A percentile compares a stretch with the other conserved stretches of the same genome.
These are phyloP conservation scores for Chaetomium olivaceum DNA, from an alignment of 2,329 filamentous ascomycete species.

Conservation along the genomic window DNA sequence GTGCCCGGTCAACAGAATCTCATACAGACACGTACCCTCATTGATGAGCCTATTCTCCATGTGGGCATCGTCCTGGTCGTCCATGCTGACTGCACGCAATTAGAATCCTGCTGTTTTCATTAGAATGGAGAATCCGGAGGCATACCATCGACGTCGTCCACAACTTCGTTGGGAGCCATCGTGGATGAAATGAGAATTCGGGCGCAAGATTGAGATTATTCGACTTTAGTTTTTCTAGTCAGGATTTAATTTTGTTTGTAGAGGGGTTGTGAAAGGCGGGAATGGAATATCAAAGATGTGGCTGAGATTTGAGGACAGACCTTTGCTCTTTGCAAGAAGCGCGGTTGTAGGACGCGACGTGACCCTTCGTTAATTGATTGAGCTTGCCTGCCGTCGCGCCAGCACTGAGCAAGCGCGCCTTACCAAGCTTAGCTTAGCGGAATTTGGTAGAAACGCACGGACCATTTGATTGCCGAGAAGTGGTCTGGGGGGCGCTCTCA, in stretches of 20 bases:
- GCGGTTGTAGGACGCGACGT: slow-evolving; percentile 20
- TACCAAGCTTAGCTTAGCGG: not conserved
- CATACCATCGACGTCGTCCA: slow-evolving; percentile 53
- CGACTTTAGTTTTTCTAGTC: not conserved
- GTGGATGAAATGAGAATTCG: slow-evolving; percentile 6
- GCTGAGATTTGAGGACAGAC: not conserved
- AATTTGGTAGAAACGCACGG: not conserved
- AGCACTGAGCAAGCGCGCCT: not conserved
- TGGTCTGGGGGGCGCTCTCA: too few species aligned
- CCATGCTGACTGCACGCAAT: slow-evolving; percentile 47
- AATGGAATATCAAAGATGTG: not conserved
- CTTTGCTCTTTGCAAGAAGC: not conserved
- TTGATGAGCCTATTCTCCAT: slow-evolving; percentile 87
- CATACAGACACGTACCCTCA: slow-evolving; percentile 61
- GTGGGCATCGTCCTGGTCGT: slow-evolving; percentile 70
- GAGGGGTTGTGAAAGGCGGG: not conserved
- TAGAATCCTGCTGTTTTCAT: slow-evolving; percentile 23
- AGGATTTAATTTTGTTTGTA: not conserved
- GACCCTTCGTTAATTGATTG: slow-evolving; percentile 24
- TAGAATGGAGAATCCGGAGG: slow-evolving; percentile 6
- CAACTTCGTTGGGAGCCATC: slow-evolving; percentile 52
- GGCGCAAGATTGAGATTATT: not conserved
- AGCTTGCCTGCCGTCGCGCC: slow-evolving; percentile 4
- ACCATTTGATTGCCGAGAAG: not conserved
- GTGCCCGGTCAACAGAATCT: not conserved